Percentiles rank a stretch among this genome's conserved stretches.
phyloP scores from a whole-genome alignment of 371 early-diverging fungal species.

The Rhizopus arrhizus region DNA sequence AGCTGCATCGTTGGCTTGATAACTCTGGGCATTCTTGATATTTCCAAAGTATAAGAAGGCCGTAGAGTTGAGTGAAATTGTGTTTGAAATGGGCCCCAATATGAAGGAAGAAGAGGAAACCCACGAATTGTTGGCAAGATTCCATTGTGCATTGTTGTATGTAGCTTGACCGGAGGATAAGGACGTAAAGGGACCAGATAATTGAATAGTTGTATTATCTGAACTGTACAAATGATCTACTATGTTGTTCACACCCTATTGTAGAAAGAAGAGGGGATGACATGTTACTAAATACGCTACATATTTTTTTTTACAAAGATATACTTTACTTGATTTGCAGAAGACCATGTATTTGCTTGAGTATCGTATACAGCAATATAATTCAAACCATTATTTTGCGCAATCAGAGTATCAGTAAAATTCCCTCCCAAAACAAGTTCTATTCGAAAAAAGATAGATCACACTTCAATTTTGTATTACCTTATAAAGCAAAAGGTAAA shows the following conservation, averaged over 20 bases:
- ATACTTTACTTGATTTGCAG: slow-evolving; percentile 26
- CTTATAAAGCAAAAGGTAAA: background rate
- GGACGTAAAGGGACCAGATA: slow-evolving; percentile 33
- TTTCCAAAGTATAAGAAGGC: slow-evolving; percentile 23
- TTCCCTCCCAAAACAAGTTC: slow-evolving; percentile 39
- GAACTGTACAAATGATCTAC: slow-evolving; percentile 29
- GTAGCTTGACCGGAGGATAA: background rate
- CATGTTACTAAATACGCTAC: background rate
- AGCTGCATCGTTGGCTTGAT: slow-evolving; percentile 27
- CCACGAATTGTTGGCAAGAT: slow-evolving; percentile 21
- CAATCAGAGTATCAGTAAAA: slow-evolving; percentile 29
- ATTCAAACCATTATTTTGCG: slow-evolving; percentile 13
- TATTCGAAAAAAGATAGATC: slow-evolving; percentile 3
- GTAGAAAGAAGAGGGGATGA: no score
- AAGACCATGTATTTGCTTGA: slow-evolving; percentile 28
- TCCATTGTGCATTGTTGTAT: slow-evolving; percentile 33
- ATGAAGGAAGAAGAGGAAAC: slow-evolving; percentile 22
- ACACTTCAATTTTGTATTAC: no score
- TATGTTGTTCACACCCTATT: slow-evolving; percentile 36
- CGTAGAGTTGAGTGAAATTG: slow-evolving; percentile 1
- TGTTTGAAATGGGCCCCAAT: slow-evolving; percentile 22
- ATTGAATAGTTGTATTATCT: slow-evolving; percentile 24
- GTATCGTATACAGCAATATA: slow-evolving; percentile 36
- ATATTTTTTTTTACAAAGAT: background rate
- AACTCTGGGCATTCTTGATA: slow-evolving; percentile 38